Conservation (phyloP, 2,329 filamentous ascomycete species). For the Diaporthe sp. region DNA sequence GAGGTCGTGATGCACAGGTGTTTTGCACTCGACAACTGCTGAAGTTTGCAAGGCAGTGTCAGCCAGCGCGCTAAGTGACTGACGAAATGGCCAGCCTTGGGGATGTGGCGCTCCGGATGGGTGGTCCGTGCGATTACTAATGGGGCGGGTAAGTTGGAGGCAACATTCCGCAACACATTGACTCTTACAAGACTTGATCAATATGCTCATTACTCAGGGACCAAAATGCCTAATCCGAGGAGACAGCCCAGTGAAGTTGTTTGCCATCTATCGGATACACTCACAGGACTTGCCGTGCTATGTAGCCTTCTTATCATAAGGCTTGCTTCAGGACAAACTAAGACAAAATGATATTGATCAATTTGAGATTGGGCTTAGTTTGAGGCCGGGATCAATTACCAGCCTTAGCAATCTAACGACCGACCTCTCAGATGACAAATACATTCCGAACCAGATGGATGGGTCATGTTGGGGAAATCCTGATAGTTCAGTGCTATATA, state of each 20-base stretch:
- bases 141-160: too few relatives aligned
- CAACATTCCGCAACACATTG: too few relatives aligned
- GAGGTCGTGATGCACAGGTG: constrained; percentile 2
- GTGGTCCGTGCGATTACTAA: constrained; percentile 15
- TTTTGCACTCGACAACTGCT: constrained; percentile 27
- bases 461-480: not conserved
- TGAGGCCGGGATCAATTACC: not conserved
- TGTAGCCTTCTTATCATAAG: too few relatives aligned
- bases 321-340: not conserved
- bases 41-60: constrained; percentile 28
- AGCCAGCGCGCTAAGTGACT: not conserved
- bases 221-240: not conserved
- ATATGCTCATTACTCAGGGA: not conserved
- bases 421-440: not conserved
- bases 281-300: not conserved
- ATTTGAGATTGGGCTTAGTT: not conserved
- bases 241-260: not conserved
- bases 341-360: not conserved
- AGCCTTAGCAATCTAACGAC: not conserved
- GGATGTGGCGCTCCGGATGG: not conserved
- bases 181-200: not conserved
- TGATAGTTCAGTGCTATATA: not conserved
- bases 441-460: fast-evolving
- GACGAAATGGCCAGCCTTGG: constrained; percentile 8
- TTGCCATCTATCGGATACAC: not conserved